phyloP scores from a whole-genome alignment of 2,329 filamentous ascomycete genomes.

The Lecanicillium sp. region DNA sequence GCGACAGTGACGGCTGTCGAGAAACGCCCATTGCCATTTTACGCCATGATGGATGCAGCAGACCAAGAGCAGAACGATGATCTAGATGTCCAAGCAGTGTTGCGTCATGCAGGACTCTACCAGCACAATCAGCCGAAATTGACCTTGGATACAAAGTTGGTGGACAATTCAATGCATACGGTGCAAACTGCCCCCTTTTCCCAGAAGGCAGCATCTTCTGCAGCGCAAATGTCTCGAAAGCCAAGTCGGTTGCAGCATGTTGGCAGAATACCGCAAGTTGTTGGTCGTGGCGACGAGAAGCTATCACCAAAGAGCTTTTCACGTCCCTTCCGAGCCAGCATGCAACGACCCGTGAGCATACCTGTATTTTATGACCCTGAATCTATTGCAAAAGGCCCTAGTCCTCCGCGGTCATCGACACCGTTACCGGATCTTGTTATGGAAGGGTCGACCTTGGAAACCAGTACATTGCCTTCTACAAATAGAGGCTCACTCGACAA shows the following conservation, averaged over 20 bases:
- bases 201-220: too few relatives aligned
- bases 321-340: conserved; percentile 60
- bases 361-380: conserved; percentile 21
- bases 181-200: too few relatives aligned
- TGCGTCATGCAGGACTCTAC: conserved; percentile 40
- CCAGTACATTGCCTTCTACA: conserved; percentile 21
- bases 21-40: conserved; percentile 49
- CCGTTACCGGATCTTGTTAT: conserved; percentile 27
- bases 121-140: conserved; percentile 1
- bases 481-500: conserved; percentile 21
- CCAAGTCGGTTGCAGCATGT: conserved; percentile 67
- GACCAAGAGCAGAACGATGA: conserved; percentile 43
- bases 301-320: conserved; percentile 77
- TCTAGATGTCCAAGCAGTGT: conserved; percentile 33
- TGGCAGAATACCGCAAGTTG: conserved; percentile 77
- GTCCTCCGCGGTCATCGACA: conserved; percentile 31
- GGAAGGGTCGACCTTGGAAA: conserved; percentile 26
- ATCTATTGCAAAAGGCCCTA: conserved; percentile 42
- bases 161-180: too few relatives aligned
- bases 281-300: conserved; percentile 59
- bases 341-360: conserved; percentile 26
- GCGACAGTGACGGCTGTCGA: conserved; percentile 41
- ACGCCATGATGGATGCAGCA: conserved; percentile 53
- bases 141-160: too few relatives aligned
- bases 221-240: conserved; percentile 7